Evolutionary conservation across 768 basidiomycete genomes (phyloP).

Genomic region (Mrakia hoshinonis): DNA sequence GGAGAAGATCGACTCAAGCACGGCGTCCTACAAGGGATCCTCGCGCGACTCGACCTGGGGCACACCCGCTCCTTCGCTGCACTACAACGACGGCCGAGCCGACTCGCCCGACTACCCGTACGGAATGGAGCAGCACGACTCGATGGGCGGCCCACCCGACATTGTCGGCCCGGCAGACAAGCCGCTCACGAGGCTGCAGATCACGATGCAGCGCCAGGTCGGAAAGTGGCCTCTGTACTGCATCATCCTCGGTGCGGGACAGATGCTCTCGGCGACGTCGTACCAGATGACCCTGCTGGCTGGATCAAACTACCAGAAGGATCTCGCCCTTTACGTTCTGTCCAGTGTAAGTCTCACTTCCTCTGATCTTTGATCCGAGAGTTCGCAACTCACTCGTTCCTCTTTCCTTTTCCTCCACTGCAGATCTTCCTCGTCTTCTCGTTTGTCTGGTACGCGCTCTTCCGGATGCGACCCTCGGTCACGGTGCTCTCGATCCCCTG

Average conservation of each 20-base stretch:
- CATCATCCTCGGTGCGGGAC: conserved; percentile 30
- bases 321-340: conserved; percentile 80
- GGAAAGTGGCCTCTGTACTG: conserved; percentile 78
- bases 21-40: conserved; percentile 51
- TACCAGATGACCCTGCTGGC: conserved; percentile 89
- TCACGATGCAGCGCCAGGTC: conserved; percentile 69
- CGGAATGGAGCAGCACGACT: background rate
- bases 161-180: conserved; percentile 30
- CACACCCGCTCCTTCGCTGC: conserved; percentile 48
- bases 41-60: conserved; percentile 76
- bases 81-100: conserved; percentile 33
- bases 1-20: conserved; percentile 58
- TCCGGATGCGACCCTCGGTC: conserved; percentile 77
- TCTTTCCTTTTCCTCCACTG: background rate
- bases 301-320: conserved; percentile 72
- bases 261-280: conserved; percentile 83
- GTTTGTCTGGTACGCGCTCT: conserved; percentile 79
- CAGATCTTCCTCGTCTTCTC: conserved; percentile 73
- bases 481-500: conserved; percentile 79
- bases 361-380: background rate
- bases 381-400: background rate
- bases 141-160: conserved; percentile 15
- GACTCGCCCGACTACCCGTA: conserved; percentile 25
- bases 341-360: conserved; percentile 44
- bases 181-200: conserved; percentile 74